These are phyloP conservation scores for Fusarium fujikuroi DNA, from an alignment of 2,329 filamentous ascomycete genomes.

Conservation along the genomic window DNA sequence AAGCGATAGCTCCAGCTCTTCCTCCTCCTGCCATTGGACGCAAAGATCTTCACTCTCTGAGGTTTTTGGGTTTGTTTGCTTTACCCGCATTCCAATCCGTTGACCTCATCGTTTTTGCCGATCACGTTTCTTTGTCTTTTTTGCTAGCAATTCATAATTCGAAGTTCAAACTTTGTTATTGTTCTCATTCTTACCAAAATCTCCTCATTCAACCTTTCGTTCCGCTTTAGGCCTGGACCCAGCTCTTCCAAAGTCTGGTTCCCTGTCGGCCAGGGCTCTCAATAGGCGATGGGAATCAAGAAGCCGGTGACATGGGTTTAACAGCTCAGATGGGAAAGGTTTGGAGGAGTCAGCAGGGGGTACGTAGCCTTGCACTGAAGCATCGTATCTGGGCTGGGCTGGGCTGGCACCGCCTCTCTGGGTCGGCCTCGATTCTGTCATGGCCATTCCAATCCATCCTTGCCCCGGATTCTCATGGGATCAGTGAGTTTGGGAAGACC, in stretches of 20 bases:
- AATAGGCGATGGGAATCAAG: conserved; percentile 17
- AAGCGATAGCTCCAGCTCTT: conserved; percentile 2
- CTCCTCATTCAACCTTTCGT: conserved; percentile 16
- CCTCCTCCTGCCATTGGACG: conserved; percentile 28
- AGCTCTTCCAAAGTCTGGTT: conserved; percentile 16
- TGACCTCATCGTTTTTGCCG: conserved; percentile 25
- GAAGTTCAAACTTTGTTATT: not conserved
- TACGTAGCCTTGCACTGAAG: conserved; percentile 34
- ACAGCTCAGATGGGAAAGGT: conserved; percentile 3
- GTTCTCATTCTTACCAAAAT: not conserved
- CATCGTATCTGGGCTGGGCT: conserved; percentile 10
- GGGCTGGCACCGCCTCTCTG: conserved; percentile 38
- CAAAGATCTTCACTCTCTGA: conserved; percentile 26
- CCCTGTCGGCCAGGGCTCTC: conserved; percentile 24
- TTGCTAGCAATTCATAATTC: not conserved
- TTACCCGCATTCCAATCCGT: not conserved
- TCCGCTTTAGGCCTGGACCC: conserved; percentile 18
- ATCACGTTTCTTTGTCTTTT: not conserved
- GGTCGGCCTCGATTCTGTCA: conserved; percentile 32
- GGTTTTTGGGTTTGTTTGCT: not conserved
- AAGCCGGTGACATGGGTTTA: conserved; percentile 23
- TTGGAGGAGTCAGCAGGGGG: conserved; percentile 34
- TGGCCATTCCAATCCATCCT: conserved; percentile 5
- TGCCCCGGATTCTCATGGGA: conserved; percentile 25
- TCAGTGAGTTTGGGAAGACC: conserved; percentile 10